A percentile compares a stretch with the other conserved stretches of the same genome.
Conservation (phyloP, 2,329 filamentous ascomycete genomes). For the Pseudopithomyces chartarum region DNA sequence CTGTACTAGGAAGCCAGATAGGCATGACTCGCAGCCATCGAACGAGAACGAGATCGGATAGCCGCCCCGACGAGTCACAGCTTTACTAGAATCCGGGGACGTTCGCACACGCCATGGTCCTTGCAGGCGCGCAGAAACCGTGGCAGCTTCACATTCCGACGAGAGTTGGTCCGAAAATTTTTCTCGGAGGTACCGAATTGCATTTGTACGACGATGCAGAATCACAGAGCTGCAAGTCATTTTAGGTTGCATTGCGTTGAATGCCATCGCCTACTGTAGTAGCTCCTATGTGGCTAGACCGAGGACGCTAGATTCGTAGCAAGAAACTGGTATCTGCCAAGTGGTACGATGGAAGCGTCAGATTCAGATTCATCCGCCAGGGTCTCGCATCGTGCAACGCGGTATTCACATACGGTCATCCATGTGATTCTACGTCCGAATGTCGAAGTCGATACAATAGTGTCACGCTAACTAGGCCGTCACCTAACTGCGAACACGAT, state of each 20-base stretch:
- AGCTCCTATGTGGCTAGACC: background rate
- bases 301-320: background rate
- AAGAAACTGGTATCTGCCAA: background rate
- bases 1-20: background rate
- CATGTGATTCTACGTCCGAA: background rate
- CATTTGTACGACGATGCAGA: constrained; percentile 1
- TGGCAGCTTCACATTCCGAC: background rate
- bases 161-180: background rate
- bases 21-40: background rate
- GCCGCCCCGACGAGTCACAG: background rate
- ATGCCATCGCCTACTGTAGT: background rate
- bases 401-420: background rate
- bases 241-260: constrained; percentile 10
- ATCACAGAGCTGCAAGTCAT: constrained; percentile 10
- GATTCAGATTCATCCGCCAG: background rate
- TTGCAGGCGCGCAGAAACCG: background rate
- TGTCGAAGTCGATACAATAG: background rate
- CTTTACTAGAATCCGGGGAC: background rate
- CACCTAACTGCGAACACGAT: constrained; percentile 2
- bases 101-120: background rate
- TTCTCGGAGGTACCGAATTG: background rate
- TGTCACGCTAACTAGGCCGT: background rate
- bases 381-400: background rate
- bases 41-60: background rate
- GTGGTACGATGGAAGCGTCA: constrained; percentile 2